A percentile compares a stretch with the other conserved stretches of the same genome.
phyloP scores from a whole-genome alignment of 371 early-diverging fungal species.

The Lichtheimia ramosa region DNA sequence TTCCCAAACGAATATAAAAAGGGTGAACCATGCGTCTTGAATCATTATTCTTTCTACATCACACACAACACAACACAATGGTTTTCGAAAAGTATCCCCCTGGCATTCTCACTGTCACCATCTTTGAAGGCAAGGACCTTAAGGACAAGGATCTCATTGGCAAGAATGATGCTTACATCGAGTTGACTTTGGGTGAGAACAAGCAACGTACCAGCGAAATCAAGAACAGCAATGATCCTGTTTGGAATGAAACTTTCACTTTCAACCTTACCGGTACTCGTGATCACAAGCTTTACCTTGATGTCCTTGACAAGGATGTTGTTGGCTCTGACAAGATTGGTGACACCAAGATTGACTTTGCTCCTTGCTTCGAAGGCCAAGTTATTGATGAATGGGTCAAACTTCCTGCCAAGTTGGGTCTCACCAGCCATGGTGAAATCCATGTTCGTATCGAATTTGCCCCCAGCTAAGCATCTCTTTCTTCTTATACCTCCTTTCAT shows the following conservation, averaged over 20 bases:
- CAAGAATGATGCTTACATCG: conserved; percentile 4
- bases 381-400: conserved; percentile 36
- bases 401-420: conserved; percentile 40
- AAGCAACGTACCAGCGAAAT: conserved; percentile 35
- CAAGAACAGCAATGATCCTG: conserved; percentile 37
- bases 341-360: conserved; percentile 27
- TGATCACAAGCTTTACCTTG: conserved; percentile 33
- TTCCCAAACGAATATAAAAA: too few species aligned
- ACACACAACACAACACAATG: too few species aligned
- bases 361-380: conserved; percentile 25
- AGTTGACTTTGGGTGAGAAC: conserved; percentile 6
- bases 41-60: too few species aligned
- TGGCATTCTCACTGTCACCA: conserved; percentile 35
- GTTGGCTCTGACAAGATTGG: conserved; percentile 39
- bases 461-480: conserved; percentile 20
- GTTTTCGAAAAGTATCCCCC: conserved; percentile 5
- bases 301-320: conserved; percentile 40
- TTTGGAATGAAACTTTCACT: conserved; percentile 45
- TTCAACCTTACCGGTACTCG: conserved; percentile 37
- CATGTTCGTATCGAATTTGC: conserved; percentile 29
- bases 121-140: conserved; percentile 37
- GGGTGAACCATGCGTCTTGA: too few species aligned
- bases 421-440: conserved; percentile 43
- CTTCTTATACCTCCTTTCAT: too few species aligned
- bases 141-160: conserved; percentile 33